A percentile compares a stretch with the other conserved stretches of the same genome.
phyloP scores from a whole-genome alignment of 495 filamentous ascomycete genomes.

The Hyaloscypha finlandica region DNA sequence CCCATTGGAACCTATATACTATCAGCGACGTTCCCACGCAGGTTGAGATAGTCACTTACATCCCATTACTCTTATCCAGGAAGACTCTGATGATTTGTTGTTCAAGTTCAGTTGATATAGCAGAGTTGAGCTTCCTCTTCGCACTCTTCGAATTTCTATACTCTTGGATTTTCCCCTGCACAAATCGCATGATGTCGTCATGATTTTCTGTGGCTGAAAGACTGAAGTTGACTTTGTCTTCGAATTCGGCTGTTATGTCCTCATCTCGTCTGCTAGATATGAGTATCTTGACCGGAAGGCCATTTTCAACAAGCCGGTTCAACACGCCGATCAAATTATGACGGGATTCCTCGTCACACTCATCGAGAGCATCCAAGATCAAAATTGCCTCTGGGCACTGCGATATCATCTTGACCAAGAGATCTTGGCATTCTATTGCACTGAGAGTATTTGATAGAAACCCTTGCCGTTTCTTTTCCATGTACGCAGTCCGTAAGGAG shows the following conservation, averaged over 20 bases:
- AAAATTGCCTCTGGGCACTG: neutral
- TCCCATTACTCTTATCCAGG: conserved; percentile 1
- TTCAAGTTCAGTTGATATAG: neutral
- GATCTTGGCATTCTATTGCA: neutral
- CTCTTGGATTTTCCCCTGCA: neutral
- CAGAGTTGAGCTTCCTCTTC: neutral
- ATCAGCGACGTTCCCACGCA: neutral
- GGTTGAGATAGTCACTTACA: neutral
- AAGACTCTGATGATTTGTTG: neutral
- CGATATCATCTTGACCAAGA: neutral
- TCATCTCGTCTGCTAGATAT: conserved; percentile 4
- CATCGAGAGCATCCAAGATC: neutral
- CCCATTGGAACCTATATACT: neutral
- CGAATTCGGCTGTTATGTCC: neutral
- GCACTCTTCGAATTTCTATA: neutral
- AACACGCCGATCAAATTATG: neutral
- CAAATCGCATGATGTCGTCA: neutral
- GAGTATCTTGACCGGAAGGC: neutral
- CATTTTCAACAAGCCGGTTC: neutral
- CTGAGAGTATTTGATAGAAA: neutral
- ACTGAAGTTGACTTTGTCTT: neutral
- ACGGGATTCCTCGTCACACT: neutral
- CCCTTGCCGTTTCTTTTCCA: conserved; percentile 1
- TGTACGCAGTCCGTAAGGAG: neutral
- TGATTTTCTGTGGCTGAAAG: neutral